Evolutionary conservation across 345 rosid species (phyloP).

Genomic region (Firmiana major): DNA sequence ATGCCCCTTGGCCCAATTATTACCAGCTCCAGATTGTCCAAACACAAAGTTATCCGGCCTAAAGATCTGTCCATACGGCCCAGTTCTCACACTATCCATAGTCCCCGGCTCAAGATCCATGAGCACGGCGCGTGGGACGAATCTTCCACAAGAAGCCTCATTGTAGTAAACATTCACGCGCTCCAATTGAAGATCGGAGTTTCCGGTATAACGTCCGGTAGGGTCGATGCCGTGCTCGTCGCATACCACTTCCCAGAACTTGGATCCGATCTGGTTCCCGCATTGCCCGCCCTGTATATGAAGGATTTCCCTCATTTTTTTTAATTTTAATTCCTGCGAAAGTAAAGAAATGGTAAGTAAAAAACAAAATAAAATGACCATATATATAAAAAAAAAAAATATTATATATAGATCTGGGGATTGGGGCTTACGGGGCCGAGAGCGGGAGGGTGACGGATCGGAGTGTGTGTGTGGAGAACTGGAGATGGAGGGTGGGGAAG

Average conservation of each 20-base stretch:
- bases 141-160: conserved; percentile 16
- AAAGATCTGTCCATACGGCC: conserved; percentile 24
- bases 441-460: neutral
- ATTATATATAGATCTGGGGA: neutral
- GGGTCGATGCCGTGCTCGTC: conserved; percentile 33
- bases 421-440: conserved; percentile 7
- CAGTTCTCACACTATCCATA: conserved; percentile 27
- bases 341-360: neutral
- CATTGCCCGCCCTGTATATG: conserved; percentile 36
- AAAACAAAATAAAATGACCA: neutral
- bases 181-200: conserved; percentile 20
- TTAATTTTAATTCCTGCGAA: neutral
- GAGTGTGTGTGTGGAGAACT: too few species aligned
- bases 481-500: neutral
- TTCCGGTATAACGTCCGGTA: conserved; percentile 15
- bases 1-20: conserved; percentile 33
- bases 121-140: conserved; percentile 30
- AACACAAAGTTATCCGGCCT: conserved; percentile 13
- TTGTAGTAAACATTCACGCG: conserved; percentile 27
- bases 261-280: conserved; percentile 32
- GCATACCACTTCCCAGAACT: conserved; percentile 31
- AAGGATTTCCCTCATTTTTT: conserved; percentile 29
- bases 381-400: neutral
- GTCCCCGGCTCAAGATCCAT: conserved; percentile 37
- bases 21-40: conserved; percentile 27